A percentile compares a stretch with the other conserved stretches of the same genome.
Conservation (phyloP, 2,329 filamentous ascomycete species). For the Fusarium continuum region DNA sequence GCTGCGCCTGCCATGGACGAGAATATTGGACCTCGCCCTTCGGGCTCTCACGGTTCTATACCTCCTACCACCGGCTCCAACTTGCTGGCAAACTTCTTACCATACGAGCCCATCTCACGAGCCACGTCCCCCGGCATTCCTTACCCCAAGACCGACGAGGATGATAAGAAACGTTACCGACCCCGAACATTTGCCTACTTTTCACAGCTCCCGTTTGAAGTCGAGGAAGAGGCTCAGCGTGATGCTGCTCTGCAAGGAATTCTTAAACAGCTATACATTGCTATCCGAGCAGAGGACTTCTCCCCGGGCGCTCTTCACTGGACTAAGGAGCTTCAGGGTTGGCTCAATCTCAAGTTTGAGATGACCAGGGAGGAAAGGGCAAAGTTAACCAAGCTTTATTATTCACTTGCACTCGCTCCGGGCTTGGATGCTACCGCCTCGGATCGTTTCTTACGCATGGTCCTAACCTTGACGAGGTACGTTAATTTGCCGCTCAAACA, state of each 20-base stretch:
- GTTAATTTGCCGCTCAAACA: slow-evolving; percentile 44
- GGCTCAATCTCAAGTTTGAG: slow-evolving; percentile 97
- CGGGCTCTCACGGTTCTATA: slow-evolving; percentile 45
- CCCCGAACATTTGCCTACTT: slow-evolving; percentile 95
- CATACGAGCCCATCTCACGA: slow-evolving; percentile 78
- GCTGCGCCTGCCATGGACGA: slow-evolving; percentile 50
- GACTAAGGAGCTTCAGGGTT: slow-evolving; percentile 94
- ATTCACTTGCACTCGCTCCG: slow-evolving; percentile 89
- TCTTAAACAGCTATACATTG: slow-evolving; percentile 91
- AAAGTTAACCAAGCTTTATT: slow-evolving; percentile 89
- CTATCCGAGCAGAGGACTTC: slow-evolving; percentile 92
- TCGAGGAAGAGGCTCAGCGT: slow-evolving; percentile 81
- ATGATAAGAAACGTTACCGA: slow-evolving; percentile 73
- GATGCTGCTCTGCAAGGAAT: slow-evolving; percentile 86
- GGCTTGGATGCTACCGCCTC: slow-evolving; percentile 83
- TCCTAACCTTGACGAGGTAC: slow-evolving; percentile 93
- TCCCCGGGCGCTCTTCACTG: slow-evolving; percentile 93
- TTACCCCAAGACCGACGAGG: slow-evolving; percentile 59
- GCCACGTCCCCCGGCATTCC: slow-evolving; percentile 83
- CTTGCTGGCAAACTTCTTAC: slow-evolving; percentile 51
- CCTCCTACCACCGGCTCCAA: slow-evolving; percentile 47
- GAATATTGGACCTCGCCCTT: slow-evolving; percentile 48
- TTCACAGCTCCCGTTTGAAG: slow-evolving; percentile 85
- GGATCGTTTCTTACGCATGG: slow-evolving; percentile 96
- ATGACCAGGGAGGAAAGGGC: slow-evolving; percentile 85